phyloP scores from a whole-genome alignment of 1,139 yeast genomes.

The Pneumocystis canis region DNA sequence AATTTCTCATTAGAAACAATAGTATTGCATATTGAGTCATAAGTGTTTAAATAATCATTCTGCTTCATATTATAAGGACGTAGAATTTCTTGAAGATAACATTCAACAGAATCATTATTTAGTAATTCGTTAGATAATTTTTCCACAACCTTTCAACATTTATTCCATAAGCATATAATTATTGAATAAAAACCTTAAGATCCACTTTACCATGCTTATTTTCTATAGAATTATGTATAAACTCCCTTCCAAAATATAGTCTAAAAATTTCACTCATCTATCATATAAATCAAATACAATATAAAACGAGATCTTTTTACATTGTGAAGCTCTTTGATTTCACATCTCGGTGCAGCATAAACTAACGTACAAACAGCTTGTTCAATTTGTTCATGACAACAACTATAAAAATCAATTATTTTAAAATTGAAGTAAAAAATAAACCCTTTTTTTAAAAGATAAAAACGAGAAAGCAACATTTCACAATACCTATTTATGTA shows the following conservation, averaged over 20 bases:
- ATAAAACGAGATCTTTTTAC: neutral
- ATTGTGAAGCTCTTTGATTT: slow-evolving; percentile 52
- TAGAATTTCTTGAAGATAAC: slow-evolving; percentile 70
- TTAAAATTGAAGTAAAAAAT: neutral
- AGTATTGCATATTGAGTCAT: neutral
- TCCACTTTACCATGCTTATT: slow-evolving; percentile 32
- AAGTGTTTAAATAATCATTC: slow-evolving; percentile 11
- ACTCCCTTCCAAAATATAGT: slow-evolving; percentile 49
- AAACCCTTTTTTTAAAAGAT: slow-evolving; percentile 31
- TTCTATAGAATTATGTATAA: slow-evolving; percentile 47
- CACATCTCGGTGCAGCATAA: slow-evolving; percentile 58
- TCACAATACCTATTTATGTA: slow-evolving; percentile 40
- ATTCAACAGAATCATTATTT: slow-evolving; percentile 43
- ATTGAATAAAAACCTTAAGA: neutral
- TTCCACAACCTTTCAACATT: slow-evolving; percentile 47
- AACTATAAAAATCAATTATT: neutral
- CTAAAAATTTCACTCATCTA: slow-evolving; percentile 45
- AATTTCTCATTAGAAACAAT: neutral
- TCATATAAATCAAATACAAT: neutral
- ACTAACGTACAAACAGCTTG: slow-evolving; percentile 66
- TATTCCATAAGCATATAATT: slow-evolving; percentile 22
- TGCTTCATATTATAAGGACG: slow-evolving; percentile 64
- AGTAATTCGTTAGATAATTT: slow-evolving; percentile 62
- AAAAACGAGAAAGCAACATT: slow-evolving; percentile 58
- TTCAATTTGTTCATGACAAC: slow-evolving; percentile 48